Evolutionary conservation across 2,329 filamentous ascomycete genomes (phyloP), one percentile per base, ranked within the genome.

Genomic region (Botrytis porri): DNA sequence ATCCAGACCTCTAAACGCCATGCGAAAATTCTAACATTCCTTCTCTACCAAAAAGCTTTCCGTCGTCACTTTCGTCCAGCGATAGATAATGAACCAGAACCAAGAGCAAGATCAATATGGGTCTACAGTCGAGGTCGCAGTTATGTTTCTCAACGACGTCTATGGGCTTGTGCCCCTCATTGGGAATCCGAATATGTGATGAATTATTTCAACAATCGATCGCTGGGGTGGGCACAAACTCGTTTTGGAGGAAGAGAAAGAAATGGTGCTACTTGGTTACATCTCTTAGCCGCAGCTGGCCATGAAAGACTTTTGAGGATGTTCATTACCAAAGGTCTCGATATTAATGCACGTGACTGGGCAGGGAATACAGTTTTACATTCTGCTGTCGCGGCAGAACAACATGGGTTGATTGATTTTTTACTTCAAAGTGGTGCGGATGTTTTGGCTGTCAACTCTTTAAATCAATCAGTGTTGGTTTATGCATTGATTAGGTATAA

Each of bases 181-280:
- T 72, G 70, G 70, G 39, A 69, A 37, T 72, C 70, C 20, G 51
- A 67, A 37, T 72, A 69, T 59, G 48, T 72, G 3, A 72, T 72
- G 61, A 6, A 37, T 7, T 72, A 72, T 59, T 69, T 72, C 29
- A 20, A 25, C 14, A 39, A 51, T 29, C 62, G 70, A 29, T 69
- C 70, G n/a, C 22, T 72, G 37, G 63, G 67, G 41, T 72, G 70
- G 70, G n/a, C 62, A 12, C 14, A 45, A 45, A 72, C 70, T 29
- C 63, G 54, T 18, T 72, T 72, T 51, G 70, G 70, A 7, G 70
- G 70, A 20, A 59, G 63, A 32, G 70, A 72, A n/a, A 72, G 63
- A 60, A 72, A 72, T 61, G 70, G 70, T 12, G 70, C 70, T 60
- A 72, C 51, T 45, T 72, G 70, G 70, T 69, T 72, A 69, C 70